Percentiles rank a stretch among this genome's conserved stretches.
Evolutionary conservation across 2,329 filamentous ascomycete species (phyloP).

Genomic region (Nakataea oryzae): DNA sequence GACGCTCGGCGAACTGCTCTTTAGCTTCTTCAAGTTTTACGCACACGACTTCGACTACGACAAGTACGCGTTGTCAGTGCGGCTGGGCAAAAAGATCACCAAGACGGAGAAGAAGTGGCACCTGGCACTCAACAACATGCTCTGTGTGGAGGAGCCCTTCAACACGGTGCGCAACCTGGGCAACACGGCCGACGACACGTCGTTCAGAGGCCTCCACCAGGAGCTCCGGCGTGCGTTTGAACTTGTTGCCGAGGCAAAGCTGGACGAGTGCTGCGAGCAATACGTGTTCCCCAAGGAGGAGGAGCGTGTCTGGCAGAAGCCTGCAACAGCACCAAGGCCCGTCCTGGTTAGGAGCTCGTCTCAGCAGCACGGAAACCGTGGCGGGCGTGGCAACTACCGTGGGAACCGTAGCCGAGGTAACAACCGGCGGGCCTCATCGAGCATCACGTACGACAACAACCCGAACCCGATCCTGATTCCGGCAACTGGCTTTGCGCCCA

Average conservation of each 20-base stretch:
- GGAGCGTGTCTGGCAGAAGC: slow-evolving; percentile 48
- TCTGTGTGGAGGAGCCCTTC: slow-evolving; percentile 96
- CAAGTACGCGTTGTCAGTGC: slow-evolving; percentile 72
- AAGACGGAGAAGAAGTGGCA: slow-evolving; percentile 88
- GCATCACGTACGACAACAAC: slow-evolving; percentile 38
- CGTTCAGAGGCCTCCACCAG: slow-evolving; percentile 81
- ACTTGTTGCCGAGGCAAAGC: slow-evolving; percentile 64
- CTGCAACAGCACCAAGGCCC: slow-evolving; percentile 41
- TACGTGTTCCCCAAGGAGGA: slow-evolving; percentile 84
- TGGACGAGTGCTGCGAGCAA: slow-evolving; percentile 77
- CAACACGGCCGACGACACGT: slow-evolving; percentile 92
- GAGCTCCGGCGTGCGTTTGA: slow-evolving; percentile 87
- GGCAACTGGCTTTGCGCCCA: slow-evolving; percentile 25
- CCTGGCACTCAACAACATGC: slow-evolving; percentile 63
- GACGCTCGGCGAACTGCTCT: slow-evolving; percentile 74
- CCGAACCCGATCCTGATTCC: slow-evolving; percentile 28
- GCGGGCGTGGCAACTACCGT: slow-evolving; percentile 37
- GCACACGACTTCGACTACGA: slow-evolving; percentile 90
- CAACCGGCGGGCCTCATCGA: slow-evolving; percentile 42
- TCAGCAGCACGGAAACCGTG: slow-evolving; percentile 40
- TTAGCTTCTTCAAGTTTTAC: slow-evolving; percentile 92
- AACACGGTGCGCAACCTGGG: slow-evolving; percentile 82
- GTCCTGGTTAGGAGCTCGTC: slow-evolving; percentile 51
- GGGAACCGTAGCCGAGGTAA: slow-evolving; percentile 23
- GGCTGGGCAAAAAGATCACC: slow-evolving; percentile 65